phyloP scores from a whole-genome alignment of 495 filamentous ascomycete species.

The Trichoderma asperelloides region DNA sequence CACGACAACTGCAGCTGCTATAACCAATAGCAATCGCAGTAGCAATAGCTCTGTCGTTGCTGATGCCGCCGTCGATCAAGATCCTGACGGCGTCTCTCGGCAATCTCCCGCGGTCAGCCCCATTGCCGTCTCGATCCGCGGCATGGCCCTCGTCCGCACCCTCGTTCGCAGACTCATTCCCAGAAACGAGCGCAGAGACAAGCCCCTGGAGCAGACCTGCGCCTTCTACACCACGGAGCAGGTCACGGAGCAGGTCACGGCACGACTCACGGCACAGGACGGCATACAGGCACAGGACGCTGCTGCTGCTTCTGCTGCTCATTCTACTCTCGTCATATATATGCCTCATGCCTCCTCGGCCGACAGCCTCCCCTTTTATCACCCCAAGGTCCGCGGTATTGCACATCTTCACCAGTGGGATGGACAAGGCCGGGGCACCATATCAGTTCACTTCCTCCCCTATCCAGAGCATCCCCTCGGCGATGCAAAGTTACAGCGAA shows the following conservation, averaged over 20 bases:
- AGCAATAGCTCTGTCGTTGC: background rate
- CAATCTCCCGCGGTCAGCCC: conserved; percentile 15
- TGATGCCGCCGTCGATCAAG: background rate
- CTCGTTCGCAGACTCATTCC: conserved; percentile 71
- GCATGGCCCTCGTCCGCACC: conserved; percentile 26
- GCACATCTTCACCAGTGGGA: conserved; percentile 64
- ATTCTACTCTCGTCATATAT: conserved; percentile 58
- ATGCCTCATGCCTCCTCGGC: conserved; percentile 57
- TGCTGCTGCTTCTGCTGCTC: conserved; percentile 11
- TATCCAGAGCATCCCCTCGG: conserved; percentile 37
- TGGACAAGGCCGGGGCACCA: conserved; percentile 26
- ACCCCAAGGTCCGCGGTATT: conserved; percentile 62
- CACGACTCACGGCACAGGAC: background rate
- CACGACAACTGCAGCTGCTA: background rate
- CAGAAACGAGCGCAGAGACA: conserved; percentile 67
- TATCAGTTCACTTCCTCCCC: conserved; percentile 62
- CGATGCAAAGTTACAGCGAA: conserved; percentile 53
- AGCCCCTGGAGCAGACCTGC: conserved; percentile 69
- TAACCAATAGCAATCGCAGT: background rate
- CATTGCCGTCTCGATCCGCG: conserved; percentile 16
- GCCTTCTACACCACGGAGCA: conserved; percentile 54
- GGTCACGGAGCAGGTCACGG: no score
- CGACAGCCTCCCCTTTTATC: conserved; percentile 73
- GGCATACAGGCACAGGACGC: conserved; percentile 10
- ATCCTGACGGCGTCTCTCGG: background rate